Evolutionary conservation across 805 yeast species (phyloP), one percentile per base, ranked within the genome.

Genomic region (Candida tammaniensis): DNA sequence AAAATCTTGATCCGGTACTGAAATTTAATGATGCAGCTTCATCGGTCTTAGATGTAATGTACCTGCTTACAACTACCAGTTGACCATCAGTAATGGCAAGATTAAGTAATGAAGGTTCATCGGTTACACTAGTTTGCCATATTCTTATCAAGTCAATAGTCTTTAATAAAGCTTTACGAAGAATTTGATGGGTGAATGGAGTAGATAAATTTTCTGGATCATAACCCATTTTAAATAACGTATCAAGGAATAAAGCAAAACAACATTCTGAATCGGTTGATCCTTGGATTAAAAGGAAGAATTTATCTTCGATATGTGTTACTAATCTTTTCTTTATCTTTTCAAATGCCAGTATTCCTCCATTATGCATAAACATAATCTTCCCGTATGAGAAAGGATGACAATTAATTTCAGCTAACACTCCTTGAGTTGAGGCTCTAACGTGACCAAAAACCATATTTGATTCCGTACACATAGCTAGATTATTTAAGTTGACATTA

Each of bases 11-110:
- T 0, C 98, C 98, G 10, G 96, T 83, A 40, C 95, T 83, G 57
- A 91, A 93, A 61, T 93, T 95, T 36, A 93, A 62, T 1, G 97
- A 88, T 0, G 98, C 98, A 0, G 98, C 98, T 62, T 91, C 98
- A 53, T 93, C 96, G 1, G 85, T 80, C 46, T 75, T 78, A 2
- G 96, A 86, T 1, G 94, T 83, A 36, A 93, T 83, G 55, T 93
- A 93, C 33, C 98, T 67, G 4, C 93, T 77, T 2, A 87, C 91
- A 7, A 91, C 89, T 7, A 89, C 86, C 7, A 85, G 72, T 28
- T 76, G 74, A 9, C 98, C 97, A 57, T 93, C 97, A 0, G 98
- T 89, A 10, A 89, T 89, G 1, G 98, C 98, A 57, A 93, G 86
- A 56, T 93, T 91, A 47, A 91, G 64, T 39, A 93, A 62, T 4